A percentile compares a stretch with the other conserved stretches of the same genome.
phyloP scores from a whole-genome alignment of 805 yeast species.

The Candida tammaniensis region DNA sequence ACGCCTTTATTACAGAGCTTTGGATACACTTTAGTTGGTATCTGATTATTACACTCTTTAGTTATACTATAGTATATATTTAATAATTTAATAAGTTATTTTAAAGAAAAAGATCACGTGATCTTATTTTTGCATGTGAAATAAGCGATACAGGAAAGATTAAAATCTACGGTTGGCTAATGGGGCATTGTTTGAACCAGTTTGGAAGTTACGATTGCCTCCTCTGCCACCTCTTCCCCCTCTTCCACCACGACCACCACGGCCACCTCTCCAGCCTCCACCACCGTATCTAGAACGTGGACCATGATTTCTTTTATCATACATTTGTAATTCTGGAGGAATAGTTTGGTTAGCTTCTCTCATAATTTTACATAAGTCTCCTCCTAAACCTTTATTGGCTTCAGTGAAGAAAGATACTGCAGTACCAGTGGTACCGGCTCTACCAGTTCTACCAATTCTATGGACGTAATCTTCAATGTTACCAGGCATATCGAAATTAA shows the following conservation, averaged over 20 bases:
- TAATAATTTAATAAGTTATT: too few species aligned
- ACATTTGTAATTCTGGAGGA: constrained; percentile 74
- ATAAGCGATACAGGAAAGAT: not conserved
- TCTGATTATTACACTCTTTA: too few species aligned
- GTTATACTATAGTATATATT: too few species aligned
- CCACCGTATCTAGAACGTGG: constrained; percentile 49
- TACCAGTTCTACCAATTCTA: constrained; percentile 98
- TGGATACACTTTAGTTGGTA: too few species aligned
- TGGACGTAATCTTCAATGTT: constrained; percentile 98
- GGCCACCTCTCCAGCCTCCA: constrained; percentile 58
- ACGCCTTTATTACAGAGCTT: too few species aligned
- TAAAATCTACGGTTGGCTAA: constrained; percentile 44
- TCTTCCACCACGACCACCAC: constrained; percentile 43
- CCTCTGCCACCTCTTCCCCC: constrained; percentile 48
- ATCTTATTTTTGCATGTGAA: constrained; percentile 9
- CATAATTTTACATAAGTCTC: constrained; percentile 83
- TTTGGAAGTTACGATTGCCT: constrained; percentile 31
- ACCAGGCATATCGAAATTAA: constrained; percentile 97
- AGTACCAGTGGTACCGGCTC: constrained; percentile 96
- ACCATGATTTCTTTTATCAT: constrained; percentile 64
- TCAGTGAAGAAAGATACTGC: constrained; percentile 93
- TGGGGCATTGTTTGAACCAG: constrained; percentile 51
- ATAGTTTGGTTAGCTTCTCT: constrained; percentile 92
- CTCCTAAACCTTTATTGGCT: constrained; percentile 83
- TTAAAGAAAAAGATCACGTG: too few species aligned